These are phyloP conservation scores for Podila minutissima DNA, from an alignment of 192 early-diverging fungal genomes.

Conservation along the genomic window DNA sequence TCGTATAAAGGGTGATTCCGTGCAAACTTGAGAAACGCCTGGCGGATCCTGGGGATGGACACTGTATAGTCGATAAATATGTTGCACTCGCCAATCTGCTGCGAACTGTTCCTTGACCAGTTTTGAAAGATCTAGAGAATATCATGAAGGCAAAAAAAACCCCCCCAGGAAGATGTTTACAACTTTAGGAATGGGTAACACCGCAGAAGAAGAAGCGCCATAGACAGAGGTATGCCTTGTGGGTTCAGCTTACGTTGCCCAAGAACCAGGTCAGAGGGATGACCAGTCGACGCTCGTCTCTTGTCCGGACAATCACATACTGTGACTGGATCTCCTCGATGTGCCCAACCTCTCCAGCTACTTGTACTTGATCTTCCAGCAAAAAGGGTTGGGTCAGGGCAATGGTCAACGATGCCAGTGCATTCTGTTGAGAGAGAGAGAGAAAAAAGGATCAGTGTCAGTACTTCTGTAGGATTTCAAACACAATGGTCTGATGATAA, in stretches of 20 bases:
- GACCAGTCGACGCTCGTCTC: constrained; percentile 48
- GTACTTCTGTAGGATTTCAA: no score
- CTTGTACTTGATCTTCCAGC: constrained; percentile 48
- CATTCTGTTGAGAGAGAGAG: constrained; percentile 17
- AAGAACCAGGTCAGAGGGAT: constrained; percentile 52
- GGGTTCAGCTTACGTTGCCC: constrained; percentile 22
- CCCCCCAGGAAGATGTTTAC: no score
- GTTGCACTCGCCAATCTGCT: constrained; percentile 47
- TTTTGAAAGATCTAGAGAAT: constrained; percentile 46
- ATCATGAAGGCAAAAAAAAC: no score
- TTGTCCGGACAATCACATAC: constrained; percentile 50
- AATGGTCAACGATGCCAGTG: constrained; percentile 53
- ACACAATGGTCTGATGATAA: no score
- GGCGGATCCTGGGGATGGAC: constrained; percentile 26
- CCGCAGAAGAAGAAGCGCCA: no score
- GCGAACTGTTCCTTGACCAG: constrained; percentile 44
- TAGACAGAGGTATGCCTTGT: background rate
- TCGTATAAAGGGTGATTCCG: constrained; percentile 32
- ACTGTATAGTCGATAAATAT: constrained; percentile 24
- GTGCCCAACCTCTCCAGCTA: constrained; percentile 40
- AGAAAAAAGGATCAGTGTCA: no score
- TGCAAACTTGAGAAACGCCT: constrained; percentile 40
- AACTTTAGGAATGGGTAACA: no score
- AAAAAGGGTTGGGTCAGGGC: constrained; percentile 56
- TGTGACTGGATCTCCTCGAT: constrained; percentile 57